phyloP scores from a whole-genome alignment of 768 basidiomycete species.

The Guyanaporus albipodus region DNA sequence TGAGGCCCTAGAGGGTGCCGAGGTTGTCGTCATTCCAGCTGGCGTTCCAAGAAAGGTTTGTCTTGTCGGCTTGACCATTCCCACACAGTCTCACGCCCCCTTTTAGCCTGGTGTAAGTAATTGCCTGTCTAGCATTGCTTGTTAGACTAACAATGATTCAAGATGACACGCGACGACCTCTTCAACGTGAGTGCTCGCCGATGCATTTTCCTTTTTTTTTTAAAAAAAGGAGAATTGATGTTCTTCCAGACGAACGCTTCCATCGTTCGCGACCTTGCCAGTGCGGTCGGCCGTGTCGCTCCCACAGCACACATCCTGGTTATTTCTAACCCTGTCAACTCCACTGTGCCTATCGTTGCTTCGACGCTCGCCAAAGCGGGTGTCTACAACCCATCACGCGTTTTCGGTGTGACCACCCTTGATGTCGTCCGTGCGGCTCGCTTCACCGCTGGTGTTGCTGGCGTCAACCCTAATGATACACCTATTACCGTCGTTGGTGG shows the following conservation, averaged over 20 bases:
- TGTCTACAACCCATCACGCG: conserved; percentile 80
- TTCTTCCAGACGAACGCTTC: conserved; percentile 90
- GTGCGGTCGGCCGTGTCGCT: conserved; percentile 77
- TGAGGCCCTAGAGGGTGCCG: conserved; percentile 80
- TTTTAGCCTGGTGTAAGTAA: conserved; percentile 76
- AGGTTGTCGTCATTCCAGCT: conserved; percentile 97
- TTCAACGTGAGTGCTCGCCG: conserved; percentile 68
- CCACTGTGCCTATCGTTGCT: conserved; percentile 96
- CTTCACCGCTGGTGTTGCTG: conserved; percentile 74
- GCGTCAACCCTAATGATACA: conserved; percentile 61
- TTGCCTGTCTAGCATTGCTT: conserved; percentile 1
- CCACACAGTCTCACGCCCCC: conserved; percentile 28
- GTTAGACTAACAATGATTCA: conserved; percentile 25
- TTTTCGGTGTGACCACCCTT: conserved; percentile 98
- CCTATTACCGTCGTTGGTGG: conserved; percentile 88
- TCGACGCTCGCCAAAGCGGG: conserved; percentile 87
- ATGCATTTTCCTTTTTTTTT: background rate
- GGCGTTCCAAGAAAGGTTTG: conserved; percentile 97
- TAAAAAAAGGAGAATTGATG: too few relatives aligned
- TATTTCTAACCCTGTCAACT: conserved; percentile 99
- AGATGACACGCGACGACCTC: conserved; percentile 97
- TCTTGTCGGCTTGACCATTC: background rate
- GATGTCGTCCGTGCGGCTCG: conserved; percentile 95
- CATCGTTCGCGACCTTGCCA: conserved; percentile 94
- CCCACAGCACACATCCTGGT: conserved; percentile 93